Evolutionary conservation across 495 filamentous ascomycete species (phyloP).

Genomic region (Daldinia concentrica): DNA sequence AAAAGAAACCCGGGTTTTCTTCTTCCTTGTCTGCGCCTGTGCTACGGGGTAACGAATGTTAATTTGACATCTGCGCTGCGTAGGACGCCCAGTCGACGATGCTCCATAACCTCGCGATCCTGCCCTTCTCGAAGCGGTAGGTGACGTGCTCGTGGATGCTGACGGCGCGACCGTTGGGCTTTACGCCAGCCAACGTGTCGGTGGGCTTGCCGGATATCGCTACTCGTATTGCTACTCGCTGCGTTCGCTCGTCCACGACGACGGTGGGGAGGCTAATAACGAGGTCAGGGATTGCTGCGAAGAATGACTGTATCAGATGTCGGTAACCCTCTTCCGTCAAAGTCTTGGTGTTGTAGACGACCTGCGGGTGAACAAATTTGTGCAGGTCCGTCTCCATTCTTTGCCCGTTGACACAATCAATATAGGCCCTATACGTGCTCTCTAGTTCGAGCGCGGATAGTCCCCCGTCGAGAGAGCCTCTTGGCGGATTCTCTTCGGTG

Average conservation of each 20-base stretch:
- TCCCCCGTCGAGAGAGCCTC: conserved; percentile 21
- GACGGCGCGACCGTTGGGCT: conserved; percentile 31
- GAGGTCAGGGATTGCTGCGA: conserved; percentile 40
- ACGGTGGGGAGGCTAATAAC: conserved; percentile 37
- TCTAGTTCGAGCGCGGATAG: conserved; percentile 32
- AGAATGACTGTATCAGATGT: conserved; percentile 33
- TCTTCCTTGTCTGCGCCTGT: background rate
- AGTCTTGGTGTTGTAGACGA: conserved; percentile 41
- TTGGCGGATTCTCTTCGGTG: conserved; percentile 25
- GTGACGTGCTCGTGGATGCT: conserved; percentile 48
- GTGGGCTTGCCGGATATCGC: conserved; percentile 46
- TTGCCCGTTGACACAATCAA: conserved; percentile 45
- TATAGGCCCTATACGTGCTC: conserved; percentile 37
- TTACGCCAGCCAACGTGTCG: conserved; percentile 37
- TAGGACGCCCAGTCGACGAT: conserved; percentile 49
- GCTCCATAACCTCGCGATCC: conserved; percentile 48
- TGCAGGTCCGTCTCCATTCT: conserved; percentile 41
- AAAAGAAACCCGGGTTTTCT: background rate
- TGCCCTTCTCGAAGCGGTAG: conserved; percentile 48
- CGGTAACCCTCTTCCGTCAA: conserved; percentile 41
- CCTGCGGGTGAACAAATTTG: conserved; percentile 32
- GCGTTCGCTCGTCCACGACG: conserved; percentile 36
- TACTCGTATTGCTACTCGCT: conserved; percentile 42
- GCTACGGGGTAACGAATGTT: background rate
- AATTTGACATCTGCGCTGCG: conserved; percentile 32